These are phyloP conservation scores for Endocalyx cinctus DNA, from an alignment of 2,329 filamentous ascomycete genomes.

Conservation along the genomic window DNA sequence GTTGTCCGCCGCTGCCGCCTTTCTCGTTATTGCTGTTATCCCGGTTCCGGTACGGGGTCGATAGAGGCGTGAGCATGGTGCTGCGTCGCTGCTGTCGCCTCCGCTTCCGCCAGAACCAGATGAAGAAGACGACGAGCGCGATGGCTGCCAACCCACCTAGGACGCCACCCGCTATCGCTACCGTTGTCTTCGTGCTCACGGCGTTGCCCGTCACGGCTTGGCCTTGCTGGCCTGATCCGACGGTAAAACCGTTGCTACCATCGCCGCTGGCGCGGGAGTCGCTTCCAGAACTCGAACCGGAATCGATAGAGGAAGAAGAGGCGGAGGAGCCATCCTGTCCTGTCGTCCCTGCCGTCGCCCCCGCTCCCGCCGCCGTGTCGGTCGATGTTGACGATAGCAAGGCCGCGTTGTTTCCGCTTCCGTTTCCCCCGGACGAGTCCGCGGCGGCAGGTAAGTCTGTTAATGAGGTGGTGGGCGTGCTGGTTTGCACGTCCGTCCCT, in stretches of 20 bases:
- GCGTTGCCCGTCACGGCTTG: constrained; percentile 12
- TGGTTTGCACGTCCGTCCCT: constrained; percentile 5
- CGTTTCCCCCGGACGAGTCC: too few species aligned
- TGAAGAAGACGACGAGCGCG: constrained; percentile 40
- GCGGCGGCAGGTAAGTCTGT: neutral
- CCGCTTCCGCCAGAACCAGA: constrained; percentile 48
- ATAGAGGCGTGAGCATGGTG: constrained; percentile 46
- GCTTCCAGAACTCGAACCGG: too few species aligned
- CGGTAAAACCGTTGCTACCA: constrained; percentile 2
- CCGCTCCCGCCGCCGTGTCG: too few species aligned
- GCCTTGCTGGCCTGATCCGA: constrained; percentile 9
- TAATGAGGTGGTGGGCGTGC: neutral
- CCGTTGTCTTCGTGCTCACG: constrained; percentile 29
- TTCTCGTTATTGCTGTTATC: too few species aligned
- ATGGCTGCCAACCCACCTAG: constrained; percentile 45
- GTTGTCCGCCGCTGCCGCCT: constrained; percentile 15
- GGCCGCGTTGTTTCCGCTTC: too few species aligned
- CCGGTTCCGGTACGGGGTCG: too few species aligned
- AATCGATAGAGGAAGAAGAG: too few species aligned
- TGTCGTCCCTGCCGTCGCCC: constrained; percentile 1
- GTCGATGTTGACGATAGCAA: too few species aligned
- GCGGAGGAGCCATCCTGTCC: too few species aligned
- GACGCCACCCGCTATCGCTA: constrained; percentile 47
- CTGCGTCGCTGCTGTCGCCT: constrained; percentile 38
- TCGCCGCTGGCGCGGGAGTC: constrained; percentile 4